Evolutionary conservation across 2,329 filamentous ascomycete genomes (phyloP).

Genomic region (Penicillium sp.): DNA sequence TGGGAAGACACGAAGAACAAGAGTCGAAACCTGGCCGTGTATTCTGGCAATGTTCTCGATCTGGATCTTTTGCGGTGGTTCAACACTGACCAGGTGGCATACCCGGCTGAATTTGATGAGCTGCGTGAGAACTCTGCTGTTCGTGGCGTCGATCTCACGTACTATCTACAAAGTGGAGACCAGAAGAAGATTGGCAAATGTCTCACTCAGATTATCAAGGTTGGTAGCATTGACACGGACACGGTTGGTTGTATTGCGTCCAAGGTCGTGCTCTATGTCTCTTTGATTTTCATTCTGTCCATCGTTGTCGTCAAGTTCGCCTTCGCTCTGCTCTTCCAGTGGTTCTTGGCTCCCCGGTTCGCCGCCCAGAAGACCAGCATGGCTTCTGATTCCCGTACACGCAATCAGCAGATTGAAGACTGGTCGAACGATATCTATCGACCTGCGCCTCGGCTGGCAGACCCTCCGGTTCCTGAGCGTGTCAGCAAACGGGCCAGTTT

Average conservation of each 20-base stretch:
- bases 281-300: constrained; percentile 85
- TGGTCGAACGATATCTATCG: constrained; percentile 98
- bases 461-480: constrained; percentile 71
- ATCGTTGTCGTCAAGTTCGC: constrained; percentile 85
- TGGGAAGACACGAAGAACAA: constrained; percentile 93
- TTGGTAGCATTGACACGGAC: constrained; percentile 93
- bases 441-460: constrained; percentile 78
- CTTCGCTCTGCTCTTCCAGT: constrained; percentile 90
- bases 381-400: constrained; percentile 76
- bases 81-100: constrained; percentile 75
- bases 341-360: constrained; percentile 89
- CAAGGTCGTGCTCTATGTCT: constrained; percentile 93
- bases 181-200: constrained; percentile 87
- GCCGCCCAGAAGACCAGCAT: constrained; percentile 84
- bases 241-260: constrained; percentile 97
- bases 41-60: constrained; percentile 91
- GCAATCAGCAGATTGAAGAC: constrained; percentile 92
- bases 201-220: constrained; percentile 90
- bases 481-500: constrained; percentile 83
- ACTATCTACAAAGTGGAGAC: constrained; percentile 74
- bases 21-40: constrained; percentile 88
- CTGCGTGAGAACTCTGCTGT: constrained; percentile 72
- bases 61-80: constrained; percentile 89
- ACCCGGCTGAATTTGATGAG: constrained; percentile 77
- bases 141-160: constrained; percentile 84